Conservation (phyloP, 108 stramenopile genomes). For the Phaeodactylum tricornutum region DNA sequence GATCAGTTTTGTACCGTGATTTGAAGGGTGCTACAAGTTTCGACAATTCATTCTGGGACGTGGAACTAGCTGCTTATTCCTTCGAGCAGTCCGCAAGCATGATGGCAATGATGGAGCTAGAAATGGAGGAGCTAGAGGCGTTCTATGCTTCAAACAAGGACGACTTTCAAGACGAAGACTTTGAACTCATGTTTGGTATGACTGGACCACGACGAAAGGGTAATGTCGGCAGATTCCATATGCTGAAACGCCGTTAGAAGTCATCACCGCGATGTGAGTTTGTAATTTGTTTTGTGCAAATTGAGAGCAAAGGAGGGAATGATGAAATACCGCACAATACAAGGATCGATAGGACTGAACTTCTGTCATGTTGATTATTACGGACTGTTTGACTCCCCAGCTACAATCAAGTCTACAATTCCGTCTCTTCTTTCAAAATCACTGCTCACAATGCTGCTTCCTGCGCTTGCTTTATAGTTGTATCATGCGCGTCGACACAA, state of each 20-base stretch:
- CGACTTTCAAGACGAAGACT: constrained; percentile 68
- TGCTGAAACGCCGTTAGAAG: constrained; percentile 25
- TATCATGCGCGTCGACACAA: no score
- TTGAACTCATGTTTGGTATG: constrained; percentile 76
- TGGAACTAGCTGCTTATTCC: constrained; percentile 70
- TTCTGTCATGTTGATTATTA: constrained; percentile 5
- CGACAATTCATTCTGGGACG: constrained; percentile 82
- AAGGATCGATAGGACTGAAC: constrained; percentile 36
- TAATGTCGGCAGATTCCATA: constrained; percentile 53
- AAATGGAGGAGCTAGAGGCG: constrained; percentile 66
- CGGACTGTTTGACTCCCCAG: no score
- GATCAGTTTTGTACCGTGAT: constrained; percentile 81
- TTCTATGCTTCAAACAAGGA: constrained; percentile 56
- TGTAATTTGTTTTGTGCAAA: background rate
- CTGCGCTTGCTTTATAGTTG: no score
- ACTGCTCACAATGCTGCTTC: no score
- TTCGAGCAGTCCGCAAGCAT: constrained; percentile 79
- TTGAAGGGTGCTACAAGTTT: constrained; percentile 78
- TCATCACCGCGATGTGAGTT: background rate
- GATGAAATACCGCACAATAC: constrained; percentile 4
- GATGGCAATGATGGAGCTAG: constrained; percentile 77
- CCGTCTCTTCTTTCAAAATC: no score
- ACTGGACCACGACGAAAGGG: constrained; percentile 68
- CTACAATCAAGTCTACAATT: no score
- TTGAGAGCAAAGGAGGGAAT: constrained; percentile 5